phyloP scores from a whole-genome alignment of 768 basidiomycete species.

The Leccinum incarnatum region DNA sequence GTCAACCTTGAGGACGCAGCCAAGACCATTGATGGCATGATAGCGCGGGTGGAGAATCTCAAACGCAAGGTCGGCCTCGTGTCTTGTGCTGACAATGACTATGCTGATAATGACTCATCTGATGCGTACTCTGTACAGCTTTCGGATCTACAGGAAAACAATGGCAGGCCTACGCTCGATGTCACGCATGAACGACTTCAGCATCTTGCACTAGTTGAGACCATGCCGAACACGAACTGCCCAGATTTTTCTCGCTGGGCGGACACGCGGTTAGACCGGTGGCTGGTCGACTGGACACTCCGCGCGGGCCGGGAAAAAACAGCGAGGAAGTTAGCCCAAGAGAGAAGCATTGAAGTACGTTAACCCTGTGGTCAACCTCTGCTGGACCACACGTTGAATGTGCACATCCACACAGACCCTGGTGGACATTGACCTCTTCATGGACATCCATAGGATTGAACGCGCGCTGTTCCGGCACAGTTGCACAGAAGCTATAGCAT shows the following conservation, averaged over 20 bases:
- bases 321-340: conserved; percentile 71
- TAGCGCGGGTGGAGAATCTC: conserved; percentile 68
- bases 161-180: conserved; percentile 57
- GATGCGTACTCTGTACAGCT: conserved; percentile 36
- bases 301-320: conserved; percentile 75
- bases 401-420: conserved; percentile 52
- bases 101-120: conserved; percentile 13
- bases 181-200: conserved; percentile 73
- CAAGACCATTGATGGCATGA: conserved; percentile 71
- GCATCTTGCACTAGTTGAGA: conserved; percentile 65
- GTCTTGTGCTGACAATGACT: conserved; percentile 11
- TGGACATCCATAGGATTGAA: conserved; percentile 86
- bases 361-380: conserved; percentile 17
- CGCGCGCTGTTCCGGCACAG: conserved; percentile 69
- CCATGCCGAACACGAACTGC: conserved; percentile 46
- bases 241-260: conserved; percentile 74
- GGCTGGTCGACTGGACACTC: conserved; percentile 92
- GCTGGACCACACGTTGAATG: conserved; percentile 17
- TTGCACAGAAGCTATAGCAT: conserved; percentile 86
- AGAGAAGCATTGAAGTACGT: conserved; percentile 76
- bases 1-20: conserved; percentile 50
- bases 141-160: conserved; percentile 45
- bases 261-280: conserved; percentile 76
- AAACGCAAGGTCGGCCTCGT: conserved; percentile 75
- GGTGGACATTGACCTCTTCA: conserved; percentile 90